Evolutionary conservation across 192 early-diverging fungal genomes (phyloP).

Genomic region (Umbelopsis vinacea): DNA sequence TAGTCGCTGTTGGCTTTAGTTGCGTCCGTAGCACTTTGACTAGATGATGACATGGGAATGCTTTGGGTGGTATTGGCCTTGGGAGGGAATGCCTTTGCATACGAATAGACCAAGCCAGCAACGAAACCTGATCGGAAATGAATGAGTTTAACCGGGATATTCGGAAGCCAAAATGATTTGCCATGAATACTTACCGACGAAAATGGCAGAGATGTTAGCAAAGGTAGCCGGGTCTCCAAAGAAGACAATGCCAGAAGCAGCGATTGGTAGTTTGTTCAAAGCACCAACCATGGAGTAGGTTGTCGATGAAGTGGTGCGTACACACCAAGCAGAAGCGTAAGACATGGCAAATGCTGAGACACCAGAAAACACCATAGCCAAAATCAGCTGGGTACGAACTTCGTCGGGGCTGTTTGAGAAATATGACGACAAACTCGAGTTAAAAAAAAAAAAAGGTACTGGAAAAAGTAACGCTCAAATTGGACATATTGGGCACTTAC

Average conservation of each 20-base stretch:
- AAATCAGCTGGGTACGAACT: slow-evolving; percentile 57
- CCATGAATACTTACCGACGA: slow-evolving; percentile 65
- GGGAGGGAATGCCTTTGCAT: slow-evolving; percentile 63
- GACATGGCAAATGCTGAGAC: slow-evolving; percentile 90
- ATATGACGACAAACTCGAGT: slow-evolving; percentile 2
- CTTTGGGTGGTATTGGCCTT: slow-evolving; percentile 28
- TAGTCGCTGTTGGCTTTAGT: slow-evolving; percentile 35
- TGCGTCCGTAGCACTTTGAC: slow-evolving; percentile 43
- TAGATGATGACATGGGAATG: slow-evolving; percentile 47
- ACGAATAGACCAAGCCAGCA: slow-evolving; percentile 76
- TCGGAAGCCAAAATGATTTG: too few species aligned
- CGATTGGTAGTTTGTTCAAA: slow-evolving; percentile 97
- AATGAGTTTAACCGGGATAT: slow-evolving; percentile 9
- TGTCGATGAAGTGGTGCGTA: slow-evolving; percentile 76
- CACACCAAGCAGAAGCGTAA: slow-evolving; percentile 83
- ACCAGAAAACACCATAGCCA: slow-evolving; percentile 79
- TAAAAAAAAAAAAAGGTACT: not conserved
- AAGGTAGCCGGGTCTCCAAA: slow-evolving; percentile 86
- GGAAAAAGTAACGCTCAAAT: not conserved
- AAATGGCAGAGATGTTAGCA: slow-evolving; percentile 83
- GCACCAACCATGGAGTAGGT: slow-evolving; percentile 98
- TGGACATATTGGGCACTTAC: slow-evolving; percentile 40
- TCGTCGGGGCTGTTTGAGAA: slow-evolving; percentile 40
- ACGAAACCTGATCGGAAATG: slow-evolving; percentile 48
- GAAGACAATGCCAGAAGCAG: slow-evolving; percentile 93